Base-by-base conservation (phyloP, 148 eudicot genomes). In the Rhododendron molle region DNA sequence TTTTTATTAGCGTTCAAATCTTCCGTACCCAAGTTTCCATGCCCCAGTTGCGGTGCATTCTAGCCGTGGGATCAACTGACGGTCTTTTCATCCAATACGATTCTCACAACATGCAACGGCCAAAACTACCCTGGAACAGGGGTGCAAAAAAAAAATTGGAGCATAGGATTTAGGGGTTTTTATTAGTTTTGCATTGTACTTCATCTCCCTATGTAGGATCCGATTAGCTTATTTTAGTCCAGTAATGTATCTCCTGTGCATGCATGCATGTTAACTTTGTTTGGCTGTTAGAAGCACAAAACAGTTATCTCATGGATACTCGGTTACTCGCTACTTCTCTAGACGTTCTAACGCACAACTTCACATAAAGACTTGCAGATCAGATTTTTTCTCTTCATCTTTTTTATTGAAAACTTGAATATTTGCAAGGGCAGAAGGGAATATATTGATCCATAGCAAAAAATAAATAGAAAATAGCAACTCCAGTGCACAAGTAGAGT, bases 131-230 rank as follows among this genome's bases (percentile, higher is more conserved):
- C 21, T 5, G 60, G 56, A 14, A 52, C 56, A 52, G 16, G 18
- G 60, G 60, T 54, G 23, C 60, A 54, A 23, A 18, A 16, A 54
- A 54, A 15, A 16, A 54, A 4, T 54, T 54, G 60, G 60, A 16
- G 21, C 21, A 54, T 54, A 16, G 21, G 60, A 54, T 54, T 54
- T 16, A 4, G 60, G 60, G 20, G 21, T 4, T n/a, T 3, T 23
- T 28, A 58, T 23, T 7, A 44, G n/a, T 43, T 83, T 38, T 30
- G 67, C 40, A 32, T 15, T 81, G 83, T 60, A 36, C 21, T 40
- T 40, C 84, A 81, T 83, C 78, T 78, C 8, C 44, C 32, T n/a
- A 80, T 52, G 76, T 81, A 18, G 49, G 40, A 8, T 83, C 32
- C 47, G 52, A 60, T 44, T 18, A 46, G 62, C 58, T 69, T 30